Base-by-base conservation (phyloP, 176 grass and related monocot genomes). In the Elymus sibiricus region DNA sequence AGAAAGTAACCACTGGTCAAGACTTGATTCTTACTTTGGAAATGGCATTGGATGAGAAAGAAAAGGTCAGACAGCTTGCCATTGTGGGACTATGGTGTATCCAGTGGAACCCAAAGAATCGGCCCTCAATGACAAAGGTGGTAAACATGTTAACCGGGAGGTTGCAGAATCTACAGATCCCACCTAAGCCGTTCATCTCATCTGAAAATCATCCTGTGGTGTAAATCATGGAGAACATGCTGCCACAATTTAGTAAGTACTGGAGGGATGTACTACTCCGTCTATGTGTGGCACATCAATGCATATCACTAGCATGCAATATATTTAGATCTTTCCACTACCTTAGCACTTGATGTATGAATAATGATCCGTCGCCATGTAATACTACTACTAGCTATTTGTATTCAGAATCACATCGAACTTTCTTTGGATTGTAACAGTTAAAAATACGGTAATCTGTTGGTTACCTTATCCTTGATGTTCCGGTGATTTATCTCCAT, bases 71-170 rank as follows among this genome's bases (percentile, higher is more conserved):
- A n/a, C 80, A 90, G 25, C 37, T 90, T 9, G 61, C 79, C 15
- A 79, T 88, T 75, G 89, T 91, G 49, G 89, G 79, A 11, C 67
- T 94, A 28, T 89, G 92, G 90, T 95, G 93, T 16, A 90, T 95
- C 80, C 90, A 92, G 59, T 95, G 88, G 93, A 90, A 86, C 62
- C 93, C 87, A 4, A 76, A 51, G 17, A 80, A 88, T 10, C 27
- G 93, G 0, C 93, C 93, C 2, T 66, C 90, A 6, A 94, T 92
- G 87, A 77, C 87, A 19, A 90, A 86, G 61, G 90, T 92, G 51
- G 77, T 94, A 15, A 84, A 94, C 40, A 94, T 94, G 93, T n/a
- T 94, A 24, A 83, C 79, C 12, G 81, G 84, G 13, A 87, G 76
- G 47, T 40, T 90, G 22, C 71, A 88, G 39, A 86, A 79, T 58